Evolutionary conservation across 164 flowering plant species (phyloP), one percentile per base, ranked within the genome.

Genomic region (Magnolia officinalis): DNA sequence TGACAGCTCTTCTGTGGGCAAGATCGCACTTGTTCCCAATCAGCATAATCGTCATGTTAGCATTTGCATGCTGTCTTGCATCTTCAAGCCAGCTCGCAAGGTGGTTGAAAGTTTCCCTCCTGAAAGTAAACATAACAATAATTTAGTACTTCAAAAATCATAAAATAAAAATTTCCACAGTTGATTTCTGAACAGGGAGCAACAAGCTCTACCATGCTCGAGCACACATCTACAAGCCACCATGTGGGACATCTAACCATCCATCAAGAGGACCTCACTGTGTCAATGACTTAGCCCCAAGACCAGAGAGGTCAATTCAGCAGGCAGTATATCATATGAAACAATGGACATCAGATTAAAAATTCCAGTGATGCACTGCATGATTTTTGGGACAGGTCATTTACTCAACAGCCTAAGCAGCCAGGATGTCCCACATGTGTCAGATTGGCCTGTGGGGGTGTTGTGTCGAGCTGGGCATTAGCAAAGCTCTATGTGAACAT

Each of bases 81-180:
- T 93, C 97, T 74, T 93, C 96, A 70, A 93, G 76, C 97, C 97
- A 93, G 81, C 93, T 91, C 51, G 91, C 94, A 73, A 91, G 78
- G 67, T 76, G 78, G 45, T 76, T 76, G 37, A 76, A 76, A 18
- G 78, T 76, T 29, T 76, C 78, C 58, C 78, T 70, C 74, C 78
- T 76, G 14, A 21, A 63, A 13, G 29, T 18, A 31, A 37, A 37
- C 45, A n/a, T 64, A 21, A n/a, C 10, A 64, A 64, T n/a, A 21
- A 64, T 20, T n/a, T 64, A 2, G 2, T 19, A n/a, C 24, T 64
- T 21, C 24, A 64, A 64, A 64, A 21, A 64, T 19, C 67, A n/a
- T 21, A n/a, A n/a, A 64, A 21, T 21, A 6, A 64, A 19, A 64
- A n/a, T 8, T n/a, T n/a, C 24, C 67, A n/a, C 20, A 13, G 11